Evolutionary conservation across 805 yeast species (phyloP), one percentile per base, ranked within the genome.

Genomic region (Suhomyces sp.): DNA sequence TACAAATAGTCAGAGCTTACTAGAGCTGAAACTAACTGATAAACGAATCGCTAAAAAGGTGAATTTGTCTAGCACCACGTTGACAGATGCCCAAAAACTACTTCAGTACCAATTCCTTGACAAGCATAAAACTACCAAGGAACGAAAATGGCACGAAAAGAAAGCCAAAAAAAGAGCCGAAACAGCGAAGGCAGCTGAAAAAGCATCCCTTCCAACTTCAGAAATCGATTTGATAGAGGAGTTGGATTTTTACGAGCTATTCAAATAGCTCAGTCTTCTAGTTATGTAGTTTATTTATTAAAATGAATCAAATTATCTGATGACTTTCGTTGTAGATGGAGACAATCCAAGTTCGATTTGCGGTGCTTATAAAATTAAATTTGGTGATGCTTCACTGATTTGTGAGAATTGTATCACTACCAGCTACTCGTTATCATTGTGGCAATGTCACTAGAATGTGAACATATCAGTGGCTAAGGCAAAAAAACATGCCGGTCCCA

Each of bases 401-500:
- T 5, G 33, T 29, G 12, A 12, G 6, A 12, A 12, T 8, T 12
- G 33, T 4, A 10, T 29, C n/a, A 12, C 2, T 29, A 29, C n/a
- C 33, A 29, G 33, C 33, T 10, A 5, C n/a, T 29, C n/a, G 4
- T 29, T 4, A 12, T 29, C 6, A 29, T 12, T 10, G 33, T 4
- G 33, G 33, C n/a, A 13, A 4, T 9, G 12, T 12, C 33, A 29
- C 12, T 12, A 5, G n/a, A 29, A 4, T 29, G 12, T 1, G 33
- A 29, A 4, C n/a, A 5, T 36, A n/a, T 36, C 12, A 15, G 13
- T 12, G n/a, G 17, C 4, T 19, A 5, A 19, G 4, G 6, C 7
- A 19, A 38, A 38, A 38, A 38, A 38, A 38, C 2, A 17, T 56
- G 59, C 59, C 59, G 59, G 55, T 50, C 57, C 59, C 59, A 56